These are phyloP conservation scores for Trypanosoma boissoni DNA, from an alignment of 208 protist species.

Conservation along the genomic window DNA sequence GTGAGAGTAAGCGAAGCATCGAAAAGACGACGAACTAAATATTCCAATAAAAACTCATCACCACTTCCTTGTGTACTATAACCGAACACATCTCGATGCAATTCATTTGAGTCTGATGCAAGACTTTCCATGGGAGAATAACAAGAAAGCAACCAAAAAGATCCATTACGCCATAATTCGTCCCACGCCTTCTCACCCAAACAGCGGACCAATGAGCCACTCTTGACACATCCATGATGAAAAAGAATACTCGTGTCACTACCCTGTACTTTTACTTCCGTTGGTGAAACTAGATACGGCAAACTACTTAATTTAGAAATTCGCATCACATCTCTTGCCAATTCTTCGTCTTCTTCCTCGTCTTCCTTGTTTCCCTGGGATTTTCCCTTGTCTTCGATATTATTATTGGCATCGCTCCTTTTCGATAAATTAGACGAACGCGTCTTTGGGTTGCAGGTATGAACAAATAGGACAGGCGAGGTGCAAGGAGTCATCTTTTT, in stretches of 20 bases:
- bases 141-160: slow-evolving; percentile 16
- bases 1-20: slow-evolving; percentile 3
- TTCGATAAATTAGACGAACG: no score
- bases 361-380: neutral
- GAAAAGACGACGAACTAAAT: slow-evolving; percentile 7
- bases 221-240: slow-evolving; percentile 12
- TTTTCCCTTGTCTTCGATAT: slow-evolving; percentile 5
- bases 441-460: no score
- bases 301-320: neutral
- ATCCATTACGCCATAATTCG: slow-evolving; percentile 13
- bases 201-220: neutral
- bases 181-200: slow-evolving; percentile 12
- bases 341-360: neutral
- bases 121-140: neutral
- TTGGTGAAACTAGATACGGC: slow-evolving; percentile 7
- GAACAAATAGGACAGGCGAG: no score
- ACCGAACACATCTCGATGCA: neutral
- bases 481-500: no score
- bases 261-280: slow-evolving; percentile 7
- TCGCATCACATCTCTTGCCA: neutral
- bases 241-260: slow-evolving; percentile 16
- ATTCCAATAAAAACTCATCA: slow-evolving; percentile 5
- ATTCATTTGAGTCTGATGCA: neutral
- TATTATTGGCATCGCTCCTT: slow-evolving; percentile 5
- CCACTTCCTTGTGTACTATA: neutral